These are phyloP conservation scores for Carallia brachiata DNA, from an alignment of 345 rosid species.

Conservation along the genomic window DNA sequence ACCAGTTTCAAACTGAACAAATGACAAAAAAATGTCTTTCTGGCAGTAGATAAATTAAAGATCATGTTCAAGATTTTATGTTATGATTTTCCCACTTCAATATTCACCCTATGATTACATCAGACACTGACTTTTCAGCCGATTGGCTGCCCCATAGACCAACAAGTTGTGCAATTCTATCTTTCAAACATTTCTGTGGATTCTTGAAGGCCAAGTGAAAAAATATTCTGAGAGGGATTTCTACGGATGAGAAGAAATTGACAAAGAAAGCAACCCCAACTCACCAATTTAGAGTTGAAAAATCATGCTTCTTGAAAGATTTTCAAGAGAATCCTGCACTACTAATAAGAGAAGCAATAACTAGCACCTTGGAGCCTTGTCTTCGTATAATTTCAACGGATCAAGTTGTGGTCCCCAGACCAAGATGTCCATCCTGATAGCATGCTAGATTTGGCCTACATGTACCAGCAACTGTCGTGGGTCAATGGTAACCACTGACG, in stretches of 20 bases:
- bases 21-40: no score
- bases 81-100: slow-evolving; percentile 10
- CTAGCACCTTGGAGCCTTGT: neutral
- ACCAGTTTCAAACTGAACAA: no score
- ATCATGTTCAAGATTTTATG: neutral
- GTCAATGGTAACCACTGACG: no score
- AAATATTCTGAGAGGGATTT: neutral
- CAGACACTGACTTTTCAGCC: slow-evolving; percentile 28
- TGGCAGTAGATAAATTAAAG: neutral
- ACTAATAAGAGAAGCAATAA: neutral
- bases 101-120: slow-evolving; percentile 16
- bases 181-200: slow-evolving; percentile 8
- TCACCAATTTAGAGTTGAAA: slow-evolving; percentile 7
- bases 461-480: no score
- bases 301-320: neutral
- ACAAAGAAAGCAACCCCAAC: neutral
- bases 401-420: neutral
- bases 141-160: neutral
- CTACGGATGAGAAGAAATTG: neutral
- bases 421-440: no score
- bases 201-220: neutral
- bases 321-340: neutral
- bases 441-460: no score
- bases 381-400: no score
- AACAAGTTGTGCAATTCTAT: neutral